Base-by-base conservation (phyloP, 1,139 yeast genomes). In the Yueomyces sp. region DNA sequence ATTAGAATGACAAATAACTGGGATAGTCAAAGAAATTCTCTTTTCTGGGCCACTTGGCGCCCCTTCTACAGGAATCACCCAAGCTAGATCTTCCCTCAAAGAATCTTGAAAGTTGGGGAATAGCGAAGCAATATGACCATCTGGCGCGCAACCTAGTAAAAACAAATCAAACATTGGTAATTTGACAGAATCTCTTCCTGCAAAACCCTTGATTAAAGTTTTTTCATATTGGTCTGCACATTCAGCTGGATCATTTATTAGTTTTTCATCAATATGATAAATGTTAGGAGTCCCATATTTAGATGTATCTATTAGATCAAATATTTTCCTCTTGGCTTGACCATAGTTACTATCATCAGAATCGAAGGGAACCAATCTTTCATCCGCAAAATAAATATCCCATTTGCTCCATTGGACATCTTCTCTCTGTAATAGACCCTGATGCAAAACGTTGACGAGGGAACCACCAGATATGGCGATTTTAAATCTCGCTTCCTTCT, bases 361-460 rank as follows among this genome's bases (percentile, higher is more conserved):
- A 44, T 75, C 81, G 55, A 87, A 84, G 40, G 96, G 94, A 39
- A 91, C 98, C 49, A 91, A 69, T 62, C 98, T 76, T 67, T 91
- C 98, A 64, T 91, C 98, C 26, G 96, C 96, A 68, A 91, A 89
- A 64, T 85, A 91, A 45, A 91, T 77, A 59, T 91, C 96, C 98
- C 98, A 91, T 59, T 80, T 82, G 44, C 77, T 81, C 97, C 97
- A 91, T 52, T 78, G 80, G 37, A 91, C 79, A 50, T 78, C 87
- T 41, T 73, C 72, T 55, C 95, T 72, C 37, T 73, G 70, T 45
- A 89, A 66, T 48, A 91, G 69, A 11, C 96, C 97, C 63, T 89
- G 89, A 49, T 83, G 76, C 45, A 91, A 70, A 42, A 89, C 94
- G 49, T 82, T 79, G 48, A 91, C 78, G 49, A 91, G 71, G 4